Conservation (phyloP, 306 rosid genomes). For the Trifolium fragiferum region DNA sequence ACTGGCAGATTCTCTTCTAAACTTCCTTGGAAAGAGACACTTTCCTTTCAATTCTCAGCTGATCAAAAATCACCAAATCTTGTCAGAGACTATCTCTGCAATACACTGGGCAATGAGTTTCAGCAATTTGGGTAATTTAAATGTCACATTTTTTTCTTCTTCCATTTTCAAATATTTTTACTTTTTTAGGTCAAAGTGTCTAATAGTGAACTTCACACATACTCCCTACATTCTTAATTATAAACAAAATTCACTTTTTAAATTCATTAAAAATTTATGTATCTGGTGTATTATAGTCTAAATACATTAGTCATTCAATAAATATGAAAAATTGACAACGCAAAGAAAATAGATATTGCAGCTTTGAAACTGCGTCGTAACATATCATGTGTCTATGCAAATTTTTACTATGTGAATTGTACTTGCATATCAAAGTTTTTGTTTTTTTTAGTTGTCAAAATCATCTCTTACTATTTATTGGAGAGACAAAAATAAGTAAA, state of each 20-base stretch:
- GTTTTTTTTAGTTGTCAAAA: neutral
- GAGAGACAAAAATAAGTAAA: neutral
- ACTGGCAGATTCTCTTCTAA: slow-evolving; percentile 89
- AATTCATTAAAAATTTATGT: no score
- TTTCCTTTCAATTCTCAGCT: slow-evolving; percentile 69
- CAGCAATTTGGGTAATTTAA: slow-evolving; percentile 65
- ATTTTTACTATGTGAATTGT: no score
- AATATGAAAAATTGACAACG: no score
- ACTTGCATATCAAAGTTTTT: no score
- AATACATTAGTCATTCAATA: no score
- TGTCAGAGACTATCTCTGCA: slow-evolving; percentile 59
- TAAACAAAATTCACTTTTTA: no score
- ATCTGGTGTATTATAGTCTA: no score
- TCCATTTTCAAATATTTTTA: neutral
- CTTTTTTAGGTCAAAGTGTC: no score
- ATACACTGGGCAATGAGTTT: slow-evolving; percentile 69
- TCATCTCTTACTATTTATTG: neutral
- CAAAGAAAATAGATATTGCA: no score
- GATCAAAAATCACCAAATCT: slow-evolving; percentile 33
- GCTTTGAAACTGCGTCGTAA: neutral
- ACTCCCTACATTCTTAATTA: no score
- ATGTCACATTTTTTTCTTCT: neutral
- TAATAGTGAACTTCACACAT: no score
- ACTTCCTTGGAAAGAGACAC: slow-evolving; percentile 97
- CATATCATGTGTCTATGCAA: neutral